Base-by-base conservation (phyloP, 176 grass and related monocot species). In the Tillandsia leiboldiana region DNA sequence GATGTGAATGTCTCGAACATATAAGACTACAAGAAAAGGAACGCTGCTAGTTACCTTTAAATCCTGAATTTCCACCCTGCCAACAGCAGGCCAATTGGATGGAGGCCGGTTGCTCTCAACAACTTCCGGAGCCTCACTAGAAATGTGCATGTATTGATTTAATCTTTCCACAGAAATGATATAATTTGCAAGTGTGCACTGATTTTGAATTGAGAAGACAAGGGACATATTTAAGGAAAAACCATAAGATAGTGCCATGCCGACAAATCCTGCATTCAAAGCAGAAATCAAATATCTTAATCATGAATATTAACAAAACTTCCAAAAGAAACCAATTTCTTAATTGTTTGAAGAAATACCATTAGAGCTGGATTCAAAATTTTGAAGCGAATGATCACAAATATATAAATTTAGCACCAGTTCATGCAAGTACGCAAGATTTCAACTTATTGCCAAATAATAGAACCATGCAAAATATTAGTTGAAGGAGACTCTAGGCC, bases 221-320 rank as follows among this genome's bases (percentile, higher is more conserved):
- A 99, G 78, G 1, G 84, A 90, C 15, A 73, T 81, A 74, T 99
- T 99, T 68, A 99, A 63, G 50, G 94, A 93, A 56, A 97, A 79
- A 29, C 94, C 94, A 81, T 97, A 97, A 20, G 94, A 97, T 66
- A 97, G 75, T 49, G 89, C 94, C 94, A 99, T 90, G 68, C 94
- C 94, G 27, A 99, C 82, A 85, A 93, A 93, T 28, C 89, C 94
- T 99, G 87, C 51, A 53, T 71, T 14, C 11, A 59, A 73, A 76
- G 24, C 2, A 49, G 48, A 10, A 27, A 50, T 61, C 5, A 61
- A 61, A 61, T 23, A 61, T 18, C n/a, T 59, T 61, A 9, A 61
- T 61, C 56, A 61, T 1, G 22, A 61, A 61, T 61, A 61, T 20
- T 18, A 61, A 20, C 15, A 61, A 23, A n/a, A 18, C 15, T 61